Percentiles rank a stretch among this genome's conserved stretches.
Conservation (phyloP, 1,284 basidiomycete genomes). For the Serendipita sp. region DNA sequence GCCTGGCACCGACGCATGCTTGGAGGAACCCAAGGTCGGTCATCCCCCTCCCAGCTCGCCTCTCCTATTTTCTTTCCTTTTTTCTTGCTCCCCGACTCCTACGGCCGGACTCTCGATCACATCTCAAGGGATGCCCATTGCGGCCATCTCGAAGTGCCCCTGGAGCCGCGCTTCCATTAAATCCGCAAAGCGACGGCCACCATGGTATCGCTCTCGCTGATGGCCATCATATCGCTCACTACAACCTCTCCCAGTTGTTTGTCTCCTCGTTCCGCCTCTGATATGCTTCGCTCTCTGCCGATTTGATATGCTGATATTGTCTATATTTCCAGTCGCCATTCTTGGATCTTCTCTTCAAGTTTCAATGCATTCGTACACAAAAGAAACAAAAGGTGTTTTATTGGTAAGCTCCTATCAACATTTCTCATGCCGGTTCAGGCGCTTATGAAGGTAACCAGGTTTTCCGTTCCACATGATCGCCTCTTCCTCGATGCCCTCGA, state of each 20-base stretch:
- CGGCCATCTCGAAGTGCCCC: not conserved
- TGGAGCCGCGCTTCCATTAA: conserved; percentile 49
- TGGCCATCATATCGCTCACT: conserved; percentile 1
- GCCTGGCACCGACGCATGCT: conserved; percentile 74
- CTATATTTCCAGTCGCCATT: conserved; percentile 53
- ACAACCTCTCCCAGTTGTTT: conserved; percentile 11
- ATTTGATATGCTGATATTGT: not conserved
- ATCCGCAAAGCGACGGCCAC: conserved; percentile 78
- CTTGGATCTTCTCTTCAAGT: conserved; percentile 84
- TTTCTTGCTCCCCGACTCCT: not conserved
- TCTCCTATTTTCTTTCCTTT: conserved; percentile 8
- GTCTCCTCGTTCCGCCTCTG: not conserved
- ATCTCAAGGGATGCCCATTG: not conserved
- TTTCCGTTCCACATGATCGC: conserved; percentile 83
- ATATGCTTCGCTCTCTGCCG: not conserved
- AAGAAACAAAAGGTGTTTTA: conserved; percentile 94
- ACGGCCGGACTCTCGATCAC: not conserved
- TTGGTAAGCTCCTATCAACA: conserved; percentile 36
- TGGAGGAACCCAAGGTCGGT: conserved; percentile 82
- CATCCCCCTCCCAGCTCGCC: conserved; percentile 8
- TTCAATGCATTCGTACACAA: conserved; percentile 86
- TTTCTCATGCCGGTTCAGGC: not conserved
- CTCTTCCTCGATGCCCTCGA: conserved; percentile 88
- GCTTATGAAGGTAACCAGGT: conserved; percentile 29
- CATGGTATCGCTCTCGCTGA: conserved; percentile 82